phyloP scores from a whole-genome alignment of 2,329 filamentous ascomycete genomes.

The Diplodia corticola region DNA sequence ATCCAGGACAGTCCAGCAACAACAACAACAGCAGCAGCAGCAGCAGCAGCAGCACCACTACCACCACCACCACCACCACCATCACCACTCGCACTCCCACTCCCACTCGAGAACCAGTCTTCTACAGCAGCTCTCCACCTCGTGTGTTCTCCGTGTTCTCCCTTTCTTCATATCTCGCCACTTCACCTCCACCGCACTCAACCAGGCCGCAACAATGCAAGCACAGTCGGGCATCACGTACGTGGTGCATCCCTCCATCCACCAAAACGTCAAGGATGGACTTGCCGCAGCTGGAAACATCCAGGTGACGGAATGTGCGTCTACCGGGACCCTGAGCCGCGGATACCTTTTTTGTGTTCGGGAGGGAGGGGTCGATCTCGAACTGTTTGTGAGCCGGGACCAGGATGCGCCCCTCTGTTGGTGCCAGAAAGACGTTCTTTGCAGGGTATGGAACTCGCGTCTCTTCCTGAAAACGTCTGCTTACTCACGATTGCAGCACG shows the following conservation, averaged over 20 bases:
- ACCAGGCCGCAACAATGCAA: neutral
- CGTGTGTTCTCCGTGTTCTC: conserved; percentile 12
- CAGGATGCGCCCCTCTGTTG: neutral
- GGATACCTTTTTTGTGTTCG: neutral
- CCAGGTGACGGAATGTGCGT: neutral
- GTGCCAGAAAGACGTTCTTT: conserved; percentile 26
- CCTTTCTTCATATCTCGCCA: conserved; percentile 18
- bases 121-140: conserved; percentile 22
- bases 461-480: conserved; percentile 1
- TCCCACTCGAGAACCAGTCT: neutral
- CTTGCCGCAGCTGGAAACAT: neutral
- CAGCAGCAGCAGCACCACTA: too few species aligned
- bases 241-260: neutral
- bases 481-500: conserved; percentile 33
- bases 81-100: conserved; percentile 6
- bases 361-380: neutral
- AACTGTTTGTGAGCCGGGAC: neutral
- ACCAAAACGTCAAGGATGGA: neutral
- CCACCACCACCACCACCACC: too few species aligned
- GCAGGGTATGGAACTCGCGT: conserved; percentile 33
- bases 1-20: neutral
- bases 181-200: neutral
- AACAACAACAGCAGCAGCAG: too few species aligned
- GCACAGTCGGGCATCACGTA: neutral
- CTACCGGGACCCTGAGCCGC: neutral